Evolutionary conservation across 2,329 filamentous ascomycete genomes (phyloP), one percentile per base, ranked within the genome.

Genomic region (Chaetomiaceae sp.): DNA sequence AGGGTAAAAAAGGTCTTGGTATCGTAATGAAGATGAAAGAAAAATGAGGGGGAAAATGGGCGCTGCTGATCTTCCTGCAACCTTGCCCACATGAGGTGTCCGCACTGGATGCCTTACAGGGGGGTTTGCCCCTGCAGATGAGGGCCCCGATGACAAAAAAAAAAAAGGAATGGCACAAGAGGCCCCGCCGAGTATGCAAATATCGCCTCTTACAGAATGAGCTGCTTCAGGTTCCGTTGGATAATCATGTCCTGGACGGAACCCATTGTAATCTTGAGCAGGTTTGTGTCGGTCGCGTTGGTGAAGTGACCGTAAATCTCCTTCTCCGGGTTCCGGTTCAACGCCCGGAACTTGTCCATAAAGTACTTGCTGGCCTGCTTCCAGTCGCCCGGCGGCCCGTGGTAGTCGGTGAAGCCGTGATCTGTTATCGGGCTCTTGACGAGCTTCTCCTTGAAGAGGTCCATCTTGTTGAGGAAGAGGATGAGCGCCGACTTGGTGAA

Each of bases 211-310:
- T 70, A 87, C 70, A 87, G 73, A 63, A 91, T 88, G 63, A 90
- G 73, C 69, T 86, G 85, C 70, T 89, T 87, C 50, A 91, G 76
- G 66, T 90, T 90, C 66, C 85, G 85, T 70, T 90, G 86, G 63
- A 90, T 89, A 62, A 90, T 88, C 83, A 89, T 92, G 67, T 92
- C 87, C 69, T 92, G 87, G 49, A 92, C 87, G 10, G 86, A 89
- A 57, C 81, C 78, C 88, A 92, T 92, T 34, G 88, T 92, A 57
- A 89, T 89, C 72, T 90, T 91, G 59, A 92, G 76, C 56, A 92
- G 71, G 64, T 89, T 89, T 30, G 87, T 82, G 60, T 82, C 79
- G 44, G 78, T 82, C 8, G 79, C 79, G 56, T 81, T 82, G 41
- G 79, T 82, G 49, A 82, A 81, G 64, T 82, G 78, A 40, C 78